Evolutionary conservation across 2,329 filamentous ascomycete species (phyloP).

Genomic region (Colletotrichum plurivorum): DNA sequence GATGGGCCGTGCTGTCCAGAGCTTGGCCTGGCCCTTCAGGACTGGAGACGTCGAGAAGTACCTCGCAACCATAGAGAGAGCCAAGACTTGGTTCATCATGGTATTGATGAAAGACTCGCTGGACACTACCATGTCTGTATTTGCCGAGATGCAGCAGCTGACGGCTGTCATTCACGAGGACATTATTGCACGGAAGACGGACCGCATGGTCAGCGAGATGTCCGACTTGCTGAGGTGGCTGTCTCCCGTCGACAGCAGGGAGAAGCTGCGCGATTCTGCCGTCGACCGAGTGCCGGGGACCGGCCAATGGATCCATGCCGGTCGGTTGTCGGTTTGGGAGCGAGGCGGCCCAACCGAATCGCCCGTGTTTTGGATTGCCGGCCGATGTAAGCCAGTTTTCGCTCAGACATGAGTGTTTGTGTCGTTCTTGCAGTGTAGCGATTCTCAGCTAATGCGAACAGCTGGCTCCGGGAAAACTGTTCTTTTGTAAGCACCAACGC

Average conservation of each 20-base stretch:
- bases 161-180: conserved; percentile 42
- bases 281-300: conserved; percentile 42
- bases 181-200: conserved; percentile 38
- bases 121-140: conserved; percentile 41
- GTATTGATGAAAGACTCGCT: conserved; percentile 43
- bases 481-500: conserved; percentile 42
- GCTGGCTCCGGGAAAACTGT: conserved; percentile 49
- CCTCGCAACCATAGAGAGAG: conserved; percentile 42
- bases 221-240: conserved; percentile 41
- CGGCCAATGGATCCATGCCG: conserved; percentile 42
- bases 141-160: conserved; percentile 43
- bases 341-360: conserved; percentile 21
- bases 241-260: conserved; percentile 41
- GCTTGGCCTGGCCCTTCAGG: conserved; percentile 43
- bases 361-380: conserved; percentile 45
- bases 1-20: conserved; percentile 37
- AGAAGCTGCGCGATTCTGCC: conserved; percentile 37
- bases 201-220: conserved; percentile 39
- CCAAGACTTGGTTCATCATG: conserved; percentile 47
- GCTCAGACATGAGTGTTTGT: too few relatives aligned
- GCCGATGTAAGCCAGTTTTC: conserved; percentile 43
- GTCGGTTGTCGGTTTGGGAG: conserved; percentile 41
- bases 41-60: conserved; percentile 42
- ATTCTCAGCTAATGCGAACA: conserved; percentile 27
- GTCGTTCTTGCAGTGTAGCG: background rate